Evolutionary conservation across 352 stramenopile species (phyloP).

Genomic region (Phytophthora multivora): DNA sequence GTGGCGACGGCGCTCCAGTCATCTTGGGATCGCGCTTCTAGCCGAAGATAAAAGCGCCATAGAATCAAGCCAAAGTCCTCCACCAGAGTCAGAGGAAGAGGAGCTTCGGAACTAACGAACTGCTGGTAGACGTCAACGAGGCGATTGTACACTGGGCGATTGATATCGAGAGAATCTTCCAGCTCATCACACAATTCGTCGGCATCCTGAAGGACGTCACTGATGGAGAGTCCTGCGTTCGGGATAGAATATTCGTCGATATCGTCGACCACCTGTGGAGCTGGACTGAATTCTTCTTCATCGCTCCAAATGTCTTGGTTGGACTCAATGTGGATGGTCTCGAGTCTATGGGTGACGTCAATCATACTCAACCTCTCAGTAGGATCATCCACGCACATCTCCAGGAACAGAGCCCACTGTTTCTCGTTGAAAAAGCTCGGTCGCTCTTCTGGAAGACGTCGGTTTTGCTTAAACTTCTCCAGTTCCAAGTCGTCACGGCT

Average conservation of each 20-base stretch:
- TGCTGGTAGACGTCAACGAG: neutral
- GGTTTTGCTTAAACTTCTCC: neutral
- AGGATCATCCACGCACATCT: conserved; percentile 1
- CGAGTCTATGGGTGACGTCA: neutral
- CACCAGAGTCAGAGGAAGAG: neutral
- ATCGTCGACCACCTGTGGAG: neutral
- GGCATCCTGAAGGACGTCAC: neutral
- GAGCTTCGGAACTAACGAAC: neutral
- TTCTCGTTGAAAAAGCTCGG: neutral
- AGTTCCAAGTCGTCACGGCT: neutral
- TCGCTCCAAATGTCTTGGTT: conserved; percentile 1
- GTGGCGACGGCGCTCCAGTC: neutral
- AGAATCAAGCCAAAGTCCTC: conserved; percentile 2
- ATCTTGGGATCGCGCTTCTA: neutral
- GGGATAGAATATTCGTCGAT: neutral
- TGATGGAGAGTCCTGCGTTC: neutral
- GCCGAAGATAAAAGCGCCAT: neutral
- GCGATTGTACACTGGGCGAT: neutral
- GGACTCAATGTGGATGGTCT: neutral
- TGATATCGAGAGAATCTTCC: neutral
- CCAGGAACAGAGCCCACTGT: conserved; percentile 1
- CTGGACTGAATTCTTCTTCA: neutral
- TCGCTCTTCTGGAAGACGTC: neutral
- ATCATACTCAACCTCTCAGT: conserved; percentile 3
- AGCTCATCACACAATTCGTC: neutral